These are phyloP conservation scores for Cicer yamashitae DNA, from an alignment of 306 rosid species.

Conservation along the genomic window DNA sequence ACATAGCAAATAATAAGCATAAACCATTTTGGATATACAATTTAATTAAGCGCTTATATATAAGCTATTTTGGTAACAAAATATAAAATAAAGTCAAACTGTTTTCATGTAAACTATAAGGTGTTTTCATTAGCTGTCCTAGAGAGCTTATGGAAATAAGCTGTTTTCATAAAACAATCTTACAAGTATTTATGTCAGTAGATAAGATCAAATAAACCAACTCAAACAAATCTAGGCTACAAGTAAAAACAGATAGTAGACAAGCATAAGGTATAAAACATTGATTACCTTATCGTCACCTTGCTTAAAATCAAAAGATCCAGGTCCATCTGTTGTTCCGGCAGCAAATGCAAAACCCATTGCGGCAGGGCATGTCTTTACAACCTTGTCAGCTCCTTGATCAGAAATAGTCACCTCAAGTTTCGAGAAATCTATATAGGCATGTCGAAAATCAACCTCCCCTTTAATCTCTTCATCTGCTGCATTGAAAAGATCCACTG, in stretches of 20 bases:
- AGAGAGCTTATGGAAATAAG: neutral
- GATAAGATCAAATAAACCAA: neutral
- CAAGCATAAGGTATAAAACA: conserved; percentile 29
- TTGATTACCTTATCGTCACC: conserved; percentile 81
- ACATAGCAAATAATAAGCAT: conserved; percentile 44
- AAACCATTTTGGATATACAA: conserved; percentile 13
- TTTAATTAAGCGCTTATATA: neutral
- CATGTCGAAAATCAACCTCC: conserved; percentile 75
- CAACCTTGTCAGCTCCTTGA: conserved; percentile 60
- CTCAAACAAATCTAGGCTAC: neutral
- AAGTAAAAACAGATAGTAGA: conserved; percentile 4
- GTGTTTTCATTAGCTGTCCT: neutral
- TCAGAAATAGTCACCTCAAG: conserved; percentile 68
- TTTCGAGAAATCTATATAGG: conserved; percentile 78
- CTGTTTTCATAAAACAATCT: neutral
- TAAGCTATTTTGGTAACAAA: neutral
- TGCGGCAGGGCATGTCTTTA: conserved; percentile 91
- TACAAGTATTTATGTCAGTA: neutral
- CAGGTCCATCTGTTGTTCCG: conserved; percentile 97
- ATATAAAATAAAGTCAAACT: neutral
- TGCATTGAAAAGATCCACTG: conserved; percentile 71
- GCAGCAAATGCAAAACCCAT: conserved; percentile 98
- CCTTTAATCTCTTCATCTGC: conserved; percentile 77
- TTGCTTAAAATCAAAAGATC: conserved; percentile 91
- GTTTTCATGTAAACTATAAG: neutral